Percentiles rank a stretch among this genome's conserved stretches.
These are phyloP conservation scores for Macadamia tetraphylla DNA, from an alignment of 164 flowering plant species.

Conservation along the genomic window DNA sequence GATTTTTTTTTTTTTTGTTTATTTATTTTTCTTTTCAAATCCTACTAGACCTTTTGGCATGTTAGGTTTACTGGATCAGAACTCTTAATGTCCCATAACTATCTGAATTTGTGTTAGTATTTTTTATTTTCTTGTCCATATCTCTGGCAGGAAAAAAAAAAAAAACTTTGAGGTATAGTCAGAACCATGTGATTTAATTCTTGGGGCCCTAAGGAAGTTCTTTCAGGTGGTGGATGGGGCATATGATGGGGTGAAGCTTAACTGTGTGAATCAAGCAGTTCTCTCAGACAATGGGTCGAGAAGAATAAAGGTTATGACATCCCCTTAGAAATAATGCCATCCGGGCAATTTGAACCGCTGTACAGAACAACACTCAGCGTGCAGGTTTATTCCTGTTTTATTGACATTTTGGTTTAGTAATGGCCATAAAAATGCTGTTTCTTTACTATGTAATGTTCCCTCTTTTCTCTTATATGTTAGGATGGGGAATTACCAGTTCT, in stretches of 20 bases:
- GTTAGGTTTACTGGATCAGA: no score
- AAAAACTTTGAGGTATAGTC: no score
- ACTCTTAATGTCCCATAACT: no score
- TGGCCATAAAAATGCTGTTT: background rate
- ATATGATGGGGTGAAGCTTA: constrained; percentile 75
- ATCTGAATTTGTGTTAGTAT: no score
- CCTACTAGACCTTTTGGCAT: no score
- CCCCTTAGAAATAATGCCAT: constrained; percentile 88
- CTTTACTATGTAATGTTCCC: background rate
- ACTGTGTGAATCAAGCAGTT: constrained; percentile 59
- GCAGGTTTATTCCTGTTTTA: constrained; percentile 41
- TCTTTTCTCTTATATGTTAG: constrained; percentile 27
- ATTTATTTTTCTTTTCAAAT: no score
- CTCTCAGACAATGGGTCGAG: constrained; percentile 51
- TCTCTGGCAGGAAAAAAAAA: no score
- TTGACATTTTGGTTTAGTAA: background rate
- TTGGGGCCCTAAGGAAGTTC: background rate
- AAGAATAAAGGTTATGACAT: constrained; percentile 42
- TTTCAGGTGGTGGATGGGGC: constrained; percentile 75
- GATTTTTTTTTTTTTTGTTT: no score
- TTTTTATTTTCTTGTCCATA: no score
- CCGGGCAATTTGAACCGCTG: constrained; percentile 96
- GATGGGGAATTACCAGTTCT: constrained; percentile 97
- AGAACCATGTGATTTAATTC: no score
- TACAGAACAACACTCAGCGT: constrained; percentile 71